Conservation (phyloP, 495 filamentous ascomycete genomes). For the Aspergillus asperescens region DNA sequence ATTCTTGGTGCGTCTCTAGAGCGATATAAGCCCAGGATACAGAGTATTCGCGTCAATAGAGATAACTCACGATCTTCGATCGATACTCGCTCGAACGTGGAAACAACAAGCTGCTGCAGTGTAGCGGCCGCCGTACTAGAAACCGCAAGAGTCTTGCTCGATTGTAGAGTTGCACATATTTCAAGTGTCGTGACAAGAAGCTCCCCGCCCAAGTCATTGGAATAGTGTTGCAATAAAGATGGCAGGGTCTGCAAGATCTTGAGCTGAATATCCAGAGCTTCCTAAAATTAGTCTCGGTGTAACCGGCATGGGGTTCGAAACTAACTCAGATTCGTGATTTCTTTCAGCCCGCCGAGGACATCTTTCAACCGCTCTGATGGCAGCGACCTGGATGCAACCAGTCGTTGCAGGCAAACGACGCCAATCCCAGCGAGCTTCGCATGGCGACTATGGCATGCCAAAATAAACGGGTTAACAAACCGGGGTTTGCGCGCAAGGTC, state of each 20-base stretch:
- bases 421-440: constrained; percentile 81
- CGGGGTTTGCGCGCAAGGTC: constrained; percentile 75
- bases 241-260: constrained; percentile 94
- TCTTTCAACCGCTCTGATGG: constrained; percentile 70
- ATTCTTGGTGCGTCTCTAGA: constrained; percentile 53
- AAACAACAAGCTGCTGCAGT: constrained; percentile 86
- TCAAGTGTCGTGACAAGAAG: constrained; percentile 76
- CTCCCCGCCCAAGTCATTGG: constrained; percentile 70
- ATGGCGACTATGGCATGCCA: constrained; percentile 86
- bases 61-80: constrained; percentile 59
- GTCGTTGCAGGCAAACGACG: constrained; percentile 79
- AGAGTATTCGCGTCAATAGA: neutral
- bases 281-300: constrained; percentile 27
- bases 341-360: constrained; percentile 78
- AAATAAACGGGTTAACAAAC: constrained; percentile 86
- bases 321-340: constrained; percentile 64
- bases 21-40: constrained; percentile 46
- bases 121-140: constrained; percentile 94
- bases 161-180: constrained; percentile 85
- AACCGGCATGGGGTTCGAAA: neutral
- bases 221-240: constrained; percentile 87
- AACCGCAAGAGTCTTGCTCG: constrained; percentile 83
- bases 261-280: constrained; percentile 85
- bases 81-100: constrained; percentile 86
- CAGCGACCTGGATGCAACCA: constrained; percentile 74